Conservation (phyloP, 2,329 filamentous ascomycete genomes). For the Chaetomium sp. region DNA sequence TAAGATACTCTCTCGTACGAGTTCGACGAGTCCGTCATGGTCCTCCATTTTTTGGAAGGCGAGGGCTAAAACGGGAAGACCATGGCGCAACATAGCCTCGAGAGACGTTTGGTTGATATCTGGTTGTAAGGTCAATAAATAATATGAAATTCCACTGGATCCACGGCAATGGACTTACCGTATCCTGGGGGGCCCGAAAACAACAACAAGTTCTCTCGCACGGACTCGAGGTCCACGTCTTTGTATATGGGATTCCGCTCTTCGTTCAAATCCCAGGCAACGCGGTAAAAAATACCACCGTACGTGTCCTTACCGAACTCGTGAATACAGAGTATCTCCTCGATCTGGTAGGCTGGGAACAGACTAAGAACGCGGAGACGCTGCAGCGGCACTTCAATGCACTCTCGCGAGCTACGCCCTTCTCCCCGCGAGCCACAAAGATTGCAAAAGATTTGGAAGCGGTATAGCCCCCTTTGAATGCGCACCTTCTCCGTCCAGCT, state of each 20-base stretch:
- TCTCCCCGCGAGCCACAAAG: neutral
- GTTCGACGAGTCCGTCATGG: neutral
- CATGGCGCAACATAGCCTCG: neutral
- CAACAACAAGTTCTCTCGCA: neutral
- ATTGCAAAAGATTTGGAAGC: constrained; percentile 3
- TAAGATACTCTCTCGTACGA: neutral
- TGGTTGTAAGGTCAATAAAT: neutral
- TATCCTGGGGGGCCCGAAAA: neutral
- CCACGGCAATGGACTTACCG: neutral
- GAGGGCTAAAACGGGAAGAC: neutral
- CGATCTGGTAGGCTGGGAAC: constrained; percentile 12
- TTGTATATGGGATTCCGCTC: neutral
- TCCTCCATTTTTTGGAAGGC: neutral
- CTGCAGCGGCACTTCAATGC: neutral
- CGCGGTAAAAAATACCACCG: neutral
- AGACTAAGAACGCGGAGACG: neutral
- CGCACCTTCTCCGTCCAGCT: constrained; percentile 1
- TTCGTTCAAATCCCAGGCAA: constrained; percentile 5
- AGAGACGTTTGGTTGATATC: neutral
- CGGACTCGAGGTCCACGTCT: neutral
- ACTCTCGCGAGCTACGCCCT: neutral
- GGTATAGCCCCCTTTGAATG: constrained; percentile 1
- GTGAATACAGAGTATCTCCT: constrained; percentile 12
- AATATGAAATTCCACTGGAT: neutral
- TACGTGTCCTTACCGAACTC: constrained; percentile 1